Conservation (phyloP, 495 filamentous ascomycete genomes). For the Neohortaea acidophila region DNA sequence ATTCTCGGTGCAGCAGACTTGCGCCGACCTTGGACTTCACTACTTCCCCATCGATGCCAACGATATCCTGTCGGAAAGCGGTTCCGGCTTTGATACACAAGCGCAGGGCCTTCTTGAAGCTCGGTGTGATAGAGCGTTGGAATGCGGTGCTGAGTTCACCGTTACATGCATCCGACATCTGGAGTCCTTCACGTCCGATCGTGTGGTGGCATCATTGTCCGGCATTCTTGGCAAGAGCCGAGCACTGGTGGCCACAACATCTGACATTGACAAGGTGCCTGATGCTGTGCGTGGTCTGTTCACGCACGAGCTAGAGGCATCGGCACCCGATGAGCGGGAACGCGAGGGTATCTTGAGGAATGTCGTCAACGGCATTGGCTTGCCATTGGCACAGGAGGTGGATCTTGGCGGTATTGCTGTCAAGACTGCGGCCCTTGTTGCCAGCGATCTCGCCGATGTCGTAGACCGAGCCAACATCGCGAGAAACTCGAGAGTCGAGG, state of each 20-base stretch:
- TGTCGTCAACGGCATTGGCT: constrained; percentile 57
- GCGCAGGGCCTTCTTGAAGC: constrained; percentile 79
- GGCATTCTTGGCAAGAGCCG: constrained; percentile 58
- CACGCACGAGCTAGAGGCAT: constrained; percentile 89
- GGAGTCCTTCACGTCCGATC: constrained; percentile 77
- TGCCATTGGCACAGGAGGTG: constrained; percentile 61
- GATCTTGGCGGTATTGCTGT: constrained; percentile 70
- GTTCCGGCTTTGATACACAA: constrained; percentile 76
- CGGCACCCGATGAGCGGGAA: constrained; percentile 82
- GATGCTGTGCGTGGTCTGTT: constrained; percentile 82
- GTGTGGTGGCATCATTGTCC: constrained; percentile 69
- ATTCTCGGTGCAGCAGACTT: constrained; percentile 57
- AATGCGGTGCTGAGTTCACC: constrained; percentile 69
- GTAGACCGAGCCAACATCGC: constrained; percentile 77
- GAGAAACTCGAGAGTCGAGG: constrained; percentile 53
- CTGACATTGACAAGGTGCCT: constrained; percentile 82
- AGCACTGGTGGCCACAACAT: constrained; percentile 83
- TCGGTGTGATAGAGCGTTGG: constrained; percentile 72
- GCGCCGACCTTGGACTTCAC: constrained; percentile 77
- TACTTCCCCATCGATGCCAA: constrained; percentile 81
- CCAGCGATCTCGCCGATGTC: constrained; percentile 85
- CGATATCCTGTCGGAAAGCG: constrained; percentile 81
- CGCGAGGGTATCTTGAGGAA: constrained; percentile 69
- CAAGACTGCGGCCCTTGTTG: constrained; percentile 91
- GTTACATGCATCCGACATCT: constrained; percentile 74